phyloP scores from a whole-genome alignment of 2,329 filamentous ascomycete species.

The Clonostachys rosea region DNA sequence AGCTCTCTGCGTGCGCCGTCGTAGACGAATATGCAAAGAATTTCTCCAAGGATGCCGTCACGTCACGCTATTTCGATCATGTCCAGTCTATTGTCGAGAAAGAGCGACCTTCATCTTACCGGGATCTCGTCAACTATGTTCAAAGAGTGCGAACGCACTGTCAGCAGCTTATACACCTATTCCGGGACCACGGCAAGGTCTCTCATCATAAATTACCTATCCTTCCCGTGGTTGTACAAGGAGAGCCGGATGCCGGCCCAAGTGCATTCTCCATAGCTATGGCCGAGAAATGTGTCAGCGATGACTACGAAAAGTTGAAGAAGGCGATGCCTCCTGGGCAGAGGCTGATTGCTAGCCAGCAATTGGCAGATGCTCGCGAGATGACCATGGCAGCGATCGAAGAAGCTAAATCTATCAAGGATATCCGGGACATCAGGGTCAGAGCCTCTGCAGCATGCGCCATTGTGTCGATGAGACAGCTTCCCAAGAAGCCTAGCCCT shows the following conservation, averaged over 20 bases:
- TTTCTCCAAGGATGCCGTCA: conserved; percentile 32
- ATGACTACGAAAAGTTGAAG: conserved; percentile 85
- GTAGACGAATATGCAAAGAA: conserved; percentile 83
- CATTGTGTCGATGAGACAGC: conserved; percentile 76
- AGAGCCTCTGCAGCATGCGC: conserved; percentile 83
- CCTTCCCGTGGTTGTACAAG: conserved; percentile 88
- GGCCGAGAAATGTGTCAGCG: conserved; percentile 79
- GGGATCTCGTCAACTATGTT: conserved; percentile 84
- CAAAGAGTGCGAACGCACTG: conserved; percentile 90
- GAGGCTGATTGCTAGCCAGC: conserved; percentile 75
- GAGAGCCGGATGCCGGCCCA: conserved; percentile 85
- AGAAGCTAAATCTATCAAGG: conserved; percentile 75
- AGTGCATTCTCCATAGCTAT: conserved; percentile 86
- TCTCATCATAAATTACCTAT: conserved; percentile 69
- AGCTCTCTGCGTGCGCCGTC: conserved; percentile 77
- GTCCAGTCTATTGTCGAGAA: conserved; percentile 75
- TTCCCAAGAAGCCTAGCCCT: conserved; percentile 89
- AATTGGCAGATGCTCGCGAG: conserved; percentile 71
- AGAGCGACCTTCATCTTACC: conserved; percentile 77
- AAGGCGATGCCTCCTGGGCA: conserved; percentile 86
- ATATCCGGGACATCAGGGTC: conserved; percentile 79
- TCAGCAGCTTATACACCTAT: conserved; percentile 82
- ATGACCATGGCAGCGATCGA: conserved; percentile 69
- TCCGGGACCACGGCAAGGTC: conserved; percentile 86
- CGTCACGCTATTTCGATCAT: conserved; percentile 51